phyloP scores from a whole-genome alignment of 148 eudicot genomes.

The Diospyros lotus region DNA sequence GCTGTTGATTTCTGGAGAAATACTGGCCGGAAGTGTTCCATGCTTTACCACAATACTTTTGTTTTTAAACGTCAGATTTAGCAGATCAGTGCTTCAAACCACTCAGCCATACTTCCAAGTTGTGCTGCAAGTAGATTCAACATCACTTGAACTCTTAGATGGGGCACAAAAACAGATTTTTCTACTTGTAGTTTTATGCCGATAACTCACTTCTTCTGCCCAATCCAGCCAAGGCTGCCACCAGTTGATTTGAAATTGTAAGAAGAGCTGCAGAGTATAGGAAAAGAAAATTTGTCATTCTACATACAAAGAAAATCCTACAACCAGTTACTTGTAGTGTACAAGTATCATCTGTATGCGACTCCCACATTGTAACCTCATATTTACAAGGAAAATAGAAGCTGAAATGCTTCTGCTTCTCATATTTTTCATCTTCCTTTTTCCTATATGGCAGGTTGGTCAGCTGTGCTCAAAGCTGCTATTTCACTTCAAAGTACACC shows the following conservation, averaged over 20 bases:
- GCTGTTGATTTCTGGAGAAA: too few relatives aligned
- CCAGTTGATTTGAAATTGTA: neutral
- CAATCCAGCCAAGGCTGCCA: neutral
- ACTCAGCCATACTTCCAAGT: too few relatives aligned
- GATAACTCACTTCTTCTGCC: neutral
- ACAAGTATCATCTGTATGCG: neutral
- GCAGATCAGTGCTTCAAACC: too few relatives aligned
- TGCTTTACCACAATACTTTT: too few relatives aligned
- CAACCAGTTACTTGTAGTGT: neutral
- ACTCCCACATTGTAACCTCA: neutral
- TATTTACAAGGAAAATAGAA: neutral
- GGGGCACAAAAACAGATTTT: too few relatives aligned
- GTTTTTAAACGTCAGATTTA: too few relatives aligned
- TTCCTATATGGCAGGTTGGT: neutral
- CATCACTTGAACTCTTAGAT: too few relatives aligned
- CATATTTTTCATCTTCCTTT: neutral
- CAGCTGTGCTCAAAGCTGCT: neutral
- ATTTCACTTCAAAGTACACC: neutral
- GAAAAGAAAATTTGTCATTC: neutral
- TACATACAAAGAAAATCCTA: neutral
- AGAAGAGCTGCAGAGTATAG: neutral
- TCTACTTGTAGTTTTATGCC: neutral
- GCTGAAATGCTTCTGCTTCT: slow-evolving; percentile 4
- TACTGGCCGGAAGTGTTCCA: too few relatives aligned
- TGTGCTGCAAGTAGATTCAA: too few relatives aligned